phyloP scores from a whole-genome alignment of 495 filamentous ascomycete genomes.

The Annulohypoxylon nitens region DNA sequence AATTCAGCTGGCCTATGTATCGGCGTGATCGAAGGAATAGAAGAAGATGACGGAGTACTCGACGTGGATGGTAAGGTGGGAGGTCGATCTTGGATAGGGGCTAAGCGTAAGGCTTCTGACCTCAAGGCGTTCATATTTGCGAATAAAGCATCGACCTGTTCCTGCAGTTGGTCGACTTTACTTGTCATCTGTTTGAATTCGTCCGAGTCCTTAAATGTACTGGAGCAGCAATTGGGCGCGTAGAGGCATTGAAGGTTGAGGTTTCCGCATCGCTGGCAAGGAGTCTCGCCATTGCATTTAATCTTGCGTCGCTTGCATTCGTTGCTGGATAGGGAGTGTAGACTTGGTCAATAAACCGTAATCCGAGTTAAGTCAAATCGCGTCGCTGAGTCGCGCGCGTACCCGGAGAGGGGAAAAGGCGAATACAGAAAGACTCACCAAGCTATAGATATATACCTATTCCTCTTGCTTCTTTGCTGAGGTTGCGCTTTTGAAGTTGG shows the following conservation, averaged over 20 bases:
- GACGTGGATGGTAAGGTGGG: conserved; percentile 51
- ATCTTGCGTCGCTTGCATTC: conserved; percentile 93
- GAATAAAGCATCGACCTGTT: conserved; percentile 84
- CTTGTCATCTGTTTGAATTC: conserved; percentile 85
- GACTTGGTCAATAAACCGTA: conserved; percentile 12
- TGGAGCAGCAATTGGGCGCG: conserved; percentile 87
- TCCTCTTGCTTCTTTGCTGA: conserved; percentile 73
- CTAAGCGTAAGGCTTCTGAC: conserved; percentile 58
- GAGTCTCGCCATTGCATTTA: conserved; percentile 88
- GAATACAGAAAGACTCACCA: conserved; percentile 69
- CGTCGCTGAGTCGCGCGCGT: neutral
- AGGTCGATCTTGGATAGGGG: conserved; percentile 57
- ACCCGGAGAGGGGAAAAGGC: conserved; percentile 5
- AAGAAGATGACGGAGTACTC: conserved; percentile 54
- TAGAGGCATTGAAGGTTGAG: conserved; percentile 86
- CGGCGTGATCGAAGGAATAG: conserved; percentile 52
- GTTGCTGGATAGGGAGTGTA: conserved; percentile 64
- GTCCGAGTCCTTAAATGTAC: conserved; percentile 86
- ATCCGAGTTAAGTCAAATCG: conserved; percentile 9
- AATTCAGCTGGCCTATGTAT: conserved; percentile 43
- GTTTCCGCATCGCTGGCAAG: conserved; percentile 87
- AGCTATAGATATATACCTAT: conserved; percentile 88
- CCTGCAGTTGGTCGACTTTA: conserved; percentile 80
- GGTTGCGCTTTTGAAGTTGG: conserved; percentile 48
- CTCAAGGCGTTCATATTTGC: conserved; percentile 75